phyloP scores from a whole-genome alignment of 2,329 filamentous ascomycete species.

The Colletotrichum chlorophyti region DNA sequence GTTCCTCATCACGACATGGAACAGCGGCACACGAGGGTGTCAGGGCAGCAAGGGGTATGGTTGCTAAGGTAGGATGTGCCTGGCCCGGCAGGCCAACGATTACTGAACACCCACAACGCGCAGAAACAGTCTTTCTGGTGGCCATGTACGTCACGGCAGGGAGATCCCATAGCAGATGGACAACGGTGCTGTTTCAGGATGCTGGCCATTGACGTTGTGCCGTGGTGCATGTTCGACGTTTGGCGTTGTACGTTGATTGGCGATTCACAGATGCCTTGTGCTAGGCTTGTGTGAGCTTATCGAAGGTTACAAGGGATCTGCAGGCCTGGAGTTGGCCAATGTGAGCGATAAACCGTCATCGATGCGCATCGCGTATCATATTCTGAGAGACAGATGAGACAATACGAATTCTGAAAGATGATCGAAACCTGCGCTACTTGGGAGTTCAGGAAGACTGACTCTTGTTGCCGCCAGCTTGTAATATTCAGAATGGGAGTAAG shows the following conservation, averaged over 20 bases:
- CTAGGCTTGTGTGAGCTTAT: conserved; percentile 16
- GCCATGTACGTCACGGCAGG: conserved; percentile 22
- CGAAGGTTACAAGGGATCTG: background rate
- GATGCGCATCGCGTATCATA: background rate
- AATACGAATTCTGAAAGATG: too few species aligned
- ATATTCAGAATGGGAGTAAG: too few species aligned
- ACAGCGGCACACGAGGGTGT: background rate
- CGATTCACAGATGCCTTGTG: conserved; percentile 4
- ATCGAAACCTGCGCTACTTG: too few species aligned
- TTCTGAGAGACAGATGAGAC: background rate
- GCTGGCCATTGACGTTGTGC: conserved; percentile 18
- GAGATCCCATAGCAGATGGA: conserved; percentile 21
- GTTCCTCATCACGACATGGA: background rate
- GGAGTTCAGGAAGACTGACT: too few species aligned
- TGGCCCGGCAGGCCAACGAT: background rate
- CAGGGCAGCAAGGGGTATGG: background rate
- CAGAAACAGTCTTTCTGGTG: conserved; percentile 19
- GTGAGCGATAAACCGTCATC: background rate
- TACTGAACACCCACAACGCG: conserved; percentile 13
- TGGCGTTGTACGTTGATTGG: background rate
- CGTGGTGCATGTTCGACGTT: conserved; percentile 1
- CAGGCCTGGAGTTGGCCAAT: background rate
- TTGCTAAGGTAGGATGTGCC: too few species aligned
- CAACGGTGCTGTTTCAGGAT: conserved; percentile 25
- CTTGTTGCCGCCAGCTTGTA: too few species aligned